These are phyloP conservation scores for Hansenula lynferdii DNA, from an alignment of 1,139 yeast genomes.

Conservation along the genomic window DNA sequence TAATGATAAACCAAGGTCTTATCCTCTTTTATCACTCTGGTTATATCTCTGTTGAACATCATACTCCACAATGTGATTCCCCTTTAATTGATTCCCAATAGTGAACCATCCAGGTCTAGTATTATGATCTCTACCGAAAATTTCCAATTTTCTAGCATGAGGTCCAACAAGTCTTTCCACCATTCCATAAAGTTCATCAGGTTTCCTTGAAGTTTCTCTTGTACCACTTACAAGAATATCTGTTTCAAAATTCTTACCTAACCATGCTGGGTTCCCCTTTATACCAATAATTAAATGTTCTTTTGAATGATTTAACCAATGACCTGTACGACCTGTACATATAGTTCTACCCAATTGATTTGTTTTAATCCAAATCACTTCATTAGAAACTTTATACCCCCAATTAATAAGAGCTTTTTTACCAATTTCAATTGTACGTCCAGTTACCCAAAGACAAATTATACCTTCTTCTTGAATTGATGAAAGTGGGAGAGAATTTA, in stretches of 20 bases:
- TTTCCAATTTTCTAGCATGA: constrained; percentile 73
- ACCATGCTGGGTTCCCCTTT: constrained; percentile 79
- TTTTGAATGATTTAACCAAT: constrained; percentile 93
- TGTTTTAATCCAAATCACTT: constrained; percentile 85
- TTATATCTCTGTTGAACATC: constrained; percentile 41
- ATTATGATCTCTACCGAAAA: constrained; percentile 86
- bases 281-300: constrained; percentile 84
- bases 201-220: constrained; percentile 85
- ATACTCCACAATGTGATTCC: constrained; percentile 52
- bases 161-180: constrained; percentile 79
- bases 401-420: constrained; percentile 69
- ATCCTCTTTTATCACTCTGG: neutral
- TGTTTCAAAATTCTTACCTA: constrained; percentile 58
- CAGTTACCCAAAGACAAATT: constrained; percentile 88
- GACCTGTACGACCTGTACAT: constrained; percentile 95
- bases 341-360: constrained; percentile 85
- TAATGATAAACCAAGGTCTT: too few species aligned
- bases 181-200: constrained; percentile 83
- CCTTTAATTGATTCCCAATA: constrained; percentile 75
- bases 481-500: constrained; percentile 60
- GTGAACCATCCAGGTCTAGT: constrained; percentile 90
- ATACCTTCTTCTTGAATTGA: constrained; percentile 79
- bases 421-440: constrained; percentile 86
- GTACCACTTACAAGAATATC: constrained; percentile 81
- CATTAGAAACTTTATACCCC: constrained; percentile 80